phyloP scores from a whole-genome alignment of 2,329 filamentous ascomycete species.

The Triangularia setosa region DNA sequence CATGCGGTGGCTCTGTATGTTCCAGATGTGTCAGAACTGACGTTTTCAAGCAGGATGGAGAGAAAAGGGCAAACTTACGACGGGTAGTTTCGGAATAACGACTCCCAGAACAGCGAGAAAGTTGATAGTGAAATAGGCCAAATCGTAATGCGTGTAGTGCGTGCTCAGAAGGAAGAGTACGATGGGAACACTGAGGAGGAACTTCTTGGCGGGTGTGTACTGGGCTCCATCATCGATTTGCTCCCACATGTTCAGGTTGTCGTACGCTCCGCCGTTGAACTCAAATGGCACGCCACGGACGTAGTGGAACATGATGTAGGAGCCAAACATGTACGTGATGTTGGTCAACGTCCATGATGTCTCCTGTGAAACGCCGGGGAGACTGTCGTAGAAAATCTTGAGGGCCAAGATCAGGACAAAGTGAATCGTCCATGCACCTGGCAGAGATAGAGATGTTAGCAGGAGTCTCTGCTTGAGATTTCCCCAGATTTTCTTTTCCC shows the following conservation, averaged over 20 bases:
- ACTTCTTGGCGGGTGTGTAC: constrained; percentile 98
- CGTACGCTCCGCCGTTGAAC: constrained; percentile 97
- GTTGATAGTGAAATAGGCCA: constrained; percentile 97
- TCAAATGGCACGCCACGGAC: constrained; percentile 97
- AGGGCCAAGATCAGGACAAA: constrained; percentile 84
- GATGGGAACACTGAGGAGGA: constrained; percentile 90
- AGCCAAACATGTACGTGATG: constrained; percentile 98
- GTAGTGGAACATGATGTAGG: constrained; percentile 99
- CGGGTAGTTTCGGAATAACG: constrained; percentile 93
- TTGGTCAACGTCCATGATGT: constrained; percentile 98
- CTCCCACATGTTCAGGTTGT: constrained; percentile 99
- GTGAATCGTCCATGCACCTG: constrained; percentile 97
- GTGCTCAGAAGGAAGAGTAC: constrained; percentile 93
- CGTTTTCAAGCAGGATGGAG: constrained; percentile 14
- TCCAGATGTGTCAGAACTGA: constrained; percentile 24
- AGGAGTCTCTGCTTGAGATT: constrained; percentile 16
- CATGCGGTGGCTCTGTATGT: constrained; percentile 67
- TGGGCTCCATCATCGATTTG: constrained; percentile 99
- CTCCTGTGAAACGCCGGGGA: constrained; percentile 94
- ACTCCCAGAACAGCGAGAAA: constrained; percentile 88
- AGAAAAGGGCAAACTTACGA: constrained; percentile 57
- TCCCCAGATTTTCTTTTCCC: not conserved
- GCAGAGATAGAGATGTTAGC: not conserved
- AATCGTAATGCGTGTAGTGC: constrained; percentile 97
- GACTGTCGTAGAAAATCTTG: constrained; percentile 96